Evolutionary conservation across 306 rosid genomes (phyloP).

Genomic region (Abrus precatorius): DNA sequence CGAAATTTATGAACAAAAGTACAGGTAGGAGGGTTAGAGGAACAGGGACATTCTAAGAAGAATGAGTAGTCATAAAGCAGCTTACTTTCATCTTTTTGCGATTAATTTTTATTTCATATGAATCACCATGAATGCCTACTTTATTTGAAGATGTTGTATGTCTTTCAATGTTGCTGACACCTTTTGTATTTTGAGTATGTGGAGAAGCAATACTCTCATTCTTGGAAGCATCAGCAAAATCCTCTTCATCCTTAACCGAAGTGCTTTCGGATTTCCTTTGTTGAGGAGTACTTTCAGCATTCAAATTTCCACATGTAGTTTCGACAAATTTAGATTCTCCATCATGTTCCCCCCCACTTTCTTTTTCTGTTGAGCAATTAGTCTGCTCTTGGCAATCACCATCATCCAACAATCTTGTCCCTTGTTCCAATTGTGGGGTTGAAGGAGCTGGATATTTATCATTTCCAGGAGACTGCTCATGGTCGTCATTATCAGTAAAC

Average conservation of each 20-base stretch:
- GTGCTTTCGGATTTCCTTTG: slow-evolving; percentile 51
- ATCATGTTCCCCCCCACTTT: slow-evolving; percentile 68
- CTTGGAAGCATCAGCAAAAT: slow-evolving; percentile 57
- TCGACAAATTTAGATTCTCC: slow-evolving; percentile 82
- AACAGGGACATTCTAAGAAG: slow-evolving; percentile 33
- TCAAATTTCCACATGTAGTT: slow-evolving; percentile 62
- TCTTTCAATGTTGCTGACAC: slow-evolving; percentile 46
- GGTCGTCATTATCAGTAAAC: slow-evolving; percentile 61
- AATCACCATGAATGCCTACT: slow-evolving; percentile 50
- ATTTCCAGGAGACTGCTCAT: slow-evolving; percentile 63
- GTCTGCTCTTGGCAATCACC: slow-evolving; percentile 91
- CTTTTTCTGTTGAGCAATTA: slow-evolving; percentile 75
- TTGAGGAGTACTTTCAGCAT: slow-evolving; percentile 58
- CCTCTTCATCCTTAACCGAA: slow-evolving; percentile 62
- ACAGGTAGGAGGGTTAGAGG: neutral
- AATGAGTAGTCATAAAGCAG: slow-evolving; percentile 26
- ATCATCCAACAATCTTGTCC: slow-evolving; percentile 69
- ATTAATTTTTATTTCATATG: slow-evolving; percentile 56
- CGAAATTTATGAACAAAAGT: slow-evolving; percentile 6
- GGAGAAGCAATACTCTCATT: slow-evolving; percentile 49
- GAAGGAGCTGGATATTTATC: slow-evolving; percentile 96
- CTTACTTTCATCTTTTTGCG: slow-evolving; percentile 89
- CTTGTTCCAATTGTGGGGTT: slow-evolving; percentile 87
- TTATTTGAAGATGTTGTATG: slow-evolving; percentile 55
- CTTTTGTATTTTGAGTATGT: slow-evolving; percentile 51